phyloP scores from a whole-genome alignment of 139 green algal species.

The Chlamydomonas sp. region DNA sequence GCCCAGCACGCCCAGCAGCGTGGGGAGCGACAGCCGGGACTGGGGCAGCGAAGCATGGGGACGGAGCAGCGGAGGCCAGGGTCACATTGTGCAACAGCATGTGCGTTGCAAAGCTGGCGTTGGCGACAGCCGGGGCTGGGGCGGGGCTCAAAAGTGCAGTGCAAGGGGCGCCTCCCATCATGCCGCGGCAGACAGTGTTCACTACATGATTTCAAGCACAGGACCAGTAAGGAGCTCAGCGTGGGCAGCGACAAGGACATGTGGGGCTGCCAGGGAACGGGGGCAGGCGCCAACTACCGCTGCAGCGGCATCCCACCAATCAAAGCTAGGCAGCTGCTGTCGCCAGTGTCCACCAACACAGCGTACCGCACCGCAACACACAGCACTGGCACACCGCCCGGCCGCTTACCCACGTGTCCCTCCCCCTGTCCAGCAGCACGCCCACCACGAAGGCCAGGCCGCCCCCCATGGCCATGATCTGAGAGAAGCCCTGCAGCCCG shows the following conservation, averaged over 20 bases:
- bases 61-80: no score
- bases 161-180: no score
- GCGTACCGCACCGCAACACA: neutral
- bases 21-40: neutral
- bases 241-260: neutral
- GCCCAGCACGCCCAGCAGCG: neutral
- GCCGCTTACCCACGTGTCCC: neutral
- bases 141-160: no score
- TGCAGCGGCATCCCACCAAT: no score
- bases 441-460: slow-evolving; percentile 16
- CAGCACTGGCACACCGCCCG: neutral
- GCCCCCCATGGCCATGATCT: slow-evolving; percentile 26
- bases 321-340: no score
- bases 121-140: neutral
- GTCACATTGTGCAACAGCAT: no score
- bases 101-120: no score
- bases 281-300: no score
- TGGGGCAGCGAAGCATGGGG: neutral
- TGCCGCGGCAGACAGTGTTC: no score
- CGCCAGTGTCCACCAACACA: neutral
- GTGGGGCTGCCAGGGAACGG: slow-evolving; percentile 4
- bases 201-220: no score
- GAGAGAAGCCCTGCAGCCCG: slow-evolving; percentile 26
- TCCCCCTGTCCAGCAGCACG: slow-evolving; percentile 18
- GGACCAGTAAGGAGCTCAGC: neutral